Conservation (phyloP, 2,329 filamentous ascomycete species). For the Thelonectria rubi region DNA sequence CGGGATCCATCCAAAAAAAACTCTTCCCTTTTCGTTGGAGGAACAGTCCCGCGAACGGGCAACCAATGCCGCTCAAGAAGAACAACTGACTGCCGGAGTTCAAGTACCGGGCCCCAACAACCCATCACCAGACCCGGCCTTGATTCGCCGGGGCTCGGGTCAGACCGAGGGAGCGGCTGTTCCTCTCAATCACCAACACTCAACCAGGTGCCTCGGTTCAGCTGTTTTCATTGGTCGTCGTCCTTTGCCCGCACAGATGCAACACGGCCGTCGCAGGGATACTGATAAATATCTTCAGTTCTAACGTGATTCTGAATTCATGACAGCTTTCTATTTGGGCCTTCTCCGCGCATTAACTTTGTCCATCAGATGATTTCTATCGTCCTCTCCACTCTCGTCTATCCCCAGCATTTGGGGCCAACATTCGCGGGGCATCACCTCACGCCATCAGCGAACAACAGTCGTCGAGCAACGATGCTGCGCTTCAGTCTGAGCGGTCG, state of each 20-base stretch:
- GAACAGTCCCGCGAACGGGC: constrained; percentile 14
- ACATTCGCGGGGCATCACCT: constrained; percentile 29
- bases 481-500: constrained; percentile 56
- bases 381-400: constrained; percentile 9
- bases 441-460: constrained; percentile 36
- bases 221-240: constrained; percentile 16
- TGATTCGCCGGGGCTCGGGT: constrained; percentile 18
- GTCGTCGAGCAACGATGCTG: constrained; percentile 50
- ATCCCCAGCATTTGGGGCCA: constrained; percentile 10
- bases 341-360: constrained; percentile 6
- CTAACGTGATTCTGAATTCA: constrained; percentile 14
- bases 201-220: constrained; percentile 24
- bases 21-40: constrained; percentile 2
- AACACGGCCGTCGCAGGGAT: constrained; percentile 18
- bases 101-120: constrained; percentile 14
- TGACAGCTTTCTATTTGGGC: neutral
- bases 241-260: constrained; percentile 13
- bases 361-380: constrained; percentile 9
- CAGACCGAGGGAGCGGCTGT: constrained; percentile 5
- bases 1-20: constrained; percentile 8
- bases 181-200: neutral
- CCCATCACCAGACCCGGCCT: constrained; percentile 11
- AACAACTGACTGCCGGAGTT: constrained; percentile 8
- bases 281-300: constrained; percentile 25
- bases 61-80: constrained; percentile 11